Evolutionary conservation across 768 basidiomycete species (phyloP), one percentile per base, ranked within the genome.

Genomic region (Pulveroboletus sp.): DNA sequence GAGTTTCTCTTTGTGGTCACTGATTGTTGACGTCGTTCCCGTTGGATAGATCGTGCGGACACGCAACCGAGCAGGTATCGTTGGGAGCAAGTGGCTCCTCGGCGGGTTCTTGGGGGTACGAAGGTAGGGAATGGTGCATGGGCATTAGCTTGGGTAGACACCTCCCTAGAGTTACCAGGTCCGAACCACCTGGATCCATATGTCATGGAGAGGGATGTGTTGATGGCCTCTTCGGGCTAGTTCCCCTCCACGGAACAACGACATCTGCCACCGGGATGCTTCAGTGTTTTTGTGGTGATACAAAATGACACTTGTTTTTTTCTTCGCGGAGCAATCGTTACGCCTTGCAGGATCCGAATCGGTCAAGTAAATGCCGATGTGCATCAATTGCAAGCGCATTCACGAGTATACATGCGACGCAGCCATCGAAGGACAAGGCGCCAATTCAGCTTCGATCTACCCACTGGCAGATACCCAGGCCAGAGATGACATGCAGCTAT

Each of bases 101-200:
- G 71, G 29, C 66, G 59, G 2, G 68, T 87, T 19, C 69, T 88
- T 8, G 88, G 86, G 0, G 86, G 86, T 3, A 79, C 83, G 0
- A 88, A 86, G 64, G 79, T 78, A 2, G 89, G 91, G 7, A 82
- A 85, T 57, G 82, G 80, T 1, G 88, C 85, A 5, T 92, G 90
- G 91, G 87, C 78, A 0, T 64, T 92, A 43, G 85, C 86, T 5
- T 89, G 85, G 80, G 74, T 90, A 17, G 89, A 90, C 51, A 76
- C 74, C 0, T 66, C 69, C 30, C 70, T 77, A 58, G 73, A 76
- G 46, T 42, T 73, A 2, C 59, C 58, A 1, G 38, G 48, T 23
- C 49, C 59, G 16, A 56, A 56, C 5, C 59, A 57, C 40, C 42
- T 60, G 46, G 65, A 68, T 37, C 45, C 56, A 14, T 35, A 38